phyloP scores from a whole-genome alignment of 257 asterid species.

The Leptodermis oblonga region DNA sequence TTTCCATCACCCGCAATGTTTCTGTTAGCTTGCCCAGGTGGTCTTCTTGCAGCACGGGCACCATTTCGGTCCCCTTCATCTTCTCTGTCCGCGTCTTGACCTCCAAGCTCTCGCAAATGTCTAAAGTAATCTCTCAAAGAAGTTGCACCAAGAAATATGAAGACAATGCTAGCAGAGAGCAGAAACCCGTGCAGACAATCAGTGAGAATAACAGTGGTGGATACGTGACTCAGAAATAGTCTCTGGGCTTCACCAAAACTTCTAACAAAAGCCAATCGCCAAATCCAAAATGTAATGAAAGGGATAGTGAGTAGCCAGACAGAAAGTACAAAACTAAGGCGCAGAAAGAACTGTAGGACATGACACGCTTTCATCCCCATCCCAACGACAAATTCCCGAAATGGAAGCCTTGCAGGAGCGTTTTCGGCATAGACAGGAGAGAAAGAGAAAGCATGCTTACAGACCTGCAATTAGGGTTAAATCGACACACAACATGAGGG shows the following conservation, averaged over 20 bases:
- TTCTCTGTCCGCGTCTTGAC: slow-evolving; percentile 92
- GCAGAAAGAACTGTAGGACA: slow-evolving; percentile 80
- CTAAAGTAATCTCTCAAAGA: slow-evolving; percentile 95
- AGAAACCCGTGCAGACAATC: slow-evolving; percentile 98
- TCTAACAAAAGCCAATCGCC: slow-evolving; percentile 94
- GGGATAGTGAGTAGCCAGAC: slow-evolving; percentile 98
- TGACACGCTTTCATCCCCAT: slow-evolving; percentile 93
- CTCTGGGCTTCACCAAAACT: slow-evolving; percentile 89
- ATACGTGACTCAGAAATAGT: slow-evolving; percentile 79
- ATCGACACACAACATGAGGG: not conserved
- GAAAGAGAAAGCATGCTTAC: slow-evolving; percentile 93
- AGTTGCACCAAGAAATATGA: slow-evolving; percentile 97
- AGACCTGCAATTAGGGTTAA: slow-evolving; percentile 51
- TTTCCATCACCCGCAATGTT: slow-evolving; percentile 66
- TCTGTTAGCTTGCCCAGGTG: slow-evolving; percentile 72
- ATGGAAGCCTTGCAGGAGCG: slow-evolving; percentile 91
- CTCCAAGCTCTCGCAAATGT: slow-evolving; percentile 90
- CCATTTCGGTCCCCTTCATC: slow-evolving; percentile 93
- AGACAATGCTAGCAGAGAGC: slow-evolving; percentile 94
- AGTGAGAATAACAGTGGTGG: slow-evolving; percentile 75
- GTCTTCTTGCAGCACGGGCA: slow-evolving; percentile 89
- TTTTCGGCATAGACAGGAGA: slow-evolving; percentile 95
- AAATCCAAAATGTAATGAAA: slow-evolving; percentile 95
- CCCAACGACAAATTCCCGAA: slow-evolving; percentile 82
- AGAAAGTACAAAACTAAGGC: slow-evolving; percentile 89